Percentiles rank a stretch among this genome's conserved stretches.
phyloP scores from a whole-genome alignment of 1,284 basidiomycete genomes.

The Fomitiporia mediterranea region DNA sequence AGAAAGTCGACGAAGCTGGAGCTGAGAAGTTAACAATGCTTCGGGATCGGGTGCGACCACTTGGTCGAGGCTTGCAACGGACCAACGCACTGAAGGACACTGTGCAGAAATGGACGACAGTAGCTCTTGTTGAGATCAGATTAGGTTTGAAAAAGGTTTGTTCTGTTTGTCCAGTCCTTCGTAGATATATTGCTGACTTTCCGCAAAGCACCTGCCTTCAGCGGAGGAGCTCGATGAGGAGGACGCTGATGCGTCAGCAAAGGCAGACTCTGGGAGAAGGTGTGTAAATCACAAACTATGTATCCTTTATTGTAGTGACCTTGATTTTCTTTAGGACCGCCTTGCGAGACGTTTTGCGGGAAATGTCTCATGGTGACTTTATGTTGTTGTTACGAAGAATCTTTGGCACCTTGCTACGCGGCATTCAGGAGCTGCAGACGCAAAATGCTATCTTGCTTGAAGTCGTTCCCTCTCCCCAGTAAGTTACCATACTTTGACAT shows the following conservation, averaged over 20 bases:
- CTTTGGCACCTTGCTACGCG: slow-evolving; percentile 63
- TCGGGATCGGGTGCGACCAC: slow-evolving; percentile 60
- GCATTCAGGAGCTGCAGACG: slow-evolving; percentile 66
- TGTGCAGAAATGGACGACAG: slow-evolving; percentile 71
- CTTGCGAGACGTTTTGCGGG: slow-evolving; percentile 56
- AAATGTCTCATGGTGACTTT: slow-evolving; percentile 69
- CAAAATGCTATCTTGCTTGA: slow-evolving; percentile 62
- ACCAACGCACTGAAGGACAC: slow-evolving; percentile 73
- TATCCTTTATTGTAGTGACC: slow-evolving; percentile 16
- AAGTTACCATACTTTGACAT: slow-evolving; percentile 24
- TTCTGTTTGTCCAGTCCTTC: slow-evolving; percentile 12
- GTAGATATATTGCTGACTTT: neutral
- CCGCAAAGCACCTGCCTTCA: slow-evolving; percentile 46
- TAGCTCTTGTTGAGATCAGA: slow-evolving; percentile 63
- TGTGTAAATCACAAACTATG: slow-evolving; percentile 26
- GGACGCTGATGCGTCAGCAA: slow-evolving; percentile 35
- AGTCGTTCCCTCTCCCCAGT: slow-evolving; percentile 51
- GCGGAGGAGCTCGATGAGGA: slow-evolving; percentile 52
- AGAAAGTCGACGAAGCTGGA: neutral
- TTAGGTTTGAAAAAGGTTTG: slow-evolving; percentile 56
- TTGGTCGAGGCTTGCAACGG: slow-evolving; percentile 71
- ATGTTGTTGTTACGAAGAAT: slow-evolving; percentile 57
- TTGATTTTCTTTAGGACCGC: slow-evolving; percentile 33
- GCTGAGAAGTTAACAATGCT: slow-evolving; percentile 33
- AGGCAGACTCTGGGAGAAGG: slow-evolving; percentile 32